A percentile compares a stretch with the other conserved stretches of the same genome.
Evolutionary conservation across 2,329 filamentous ascomycete genomes (phyloP).

Genomic region (Rutstroemia sp.): DNA sequence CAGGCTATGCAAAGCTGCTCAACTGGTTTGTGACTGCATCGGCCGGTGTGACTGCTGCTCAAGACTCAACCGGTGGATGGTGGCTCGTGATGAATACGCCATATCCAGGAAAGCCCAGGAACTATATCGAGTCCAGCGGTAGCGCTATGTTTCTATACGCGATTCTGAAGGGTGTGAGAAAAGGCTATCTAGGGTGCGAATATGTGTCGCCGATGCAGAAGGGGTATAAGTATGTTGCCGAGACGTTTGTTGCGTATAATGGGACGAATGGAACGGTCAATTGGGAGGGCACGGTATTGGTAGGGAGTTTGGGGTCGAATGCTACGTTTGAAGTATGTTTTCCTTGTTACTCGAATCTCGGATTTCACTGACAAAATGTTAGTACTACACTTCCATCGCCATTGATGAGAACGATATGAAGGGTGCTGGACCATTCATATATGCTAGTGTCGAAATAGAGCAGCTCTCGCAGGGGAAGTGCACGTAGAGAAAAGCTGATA

Average conservation of each 20-base stretch:
- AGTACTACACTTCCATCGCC: constrained; percentile 21
- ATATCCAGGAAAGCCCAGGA: constrained; percentile 1
- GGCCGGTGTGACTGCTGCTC: background rate
- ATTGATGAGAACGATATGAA: constrained; percentile 20
- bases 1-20: background rate
- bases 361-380: background rate
- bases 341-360: background rate
- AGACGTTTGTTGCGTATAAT: constrained; percentile 15
- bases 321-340: constrained; percentile 19
- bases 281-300: constrained; percentile 21
- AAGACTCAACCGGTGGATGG: constrained; percentile 1
- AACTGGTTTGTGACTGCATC: background rate
- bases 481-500: background rate
- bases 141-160: constrained; percentile 3
- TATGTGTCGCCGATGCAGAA: constrained; percentile 15
- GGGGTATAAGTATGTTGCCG: constrained; percentile 17
- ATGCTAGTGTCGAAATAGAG: constrained; percentile 20
- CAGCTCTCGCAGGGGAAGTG: background rate
- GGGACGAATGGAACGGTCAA: constrained; percentile 14
- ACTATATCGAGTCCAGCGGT: constrained; percentile 4
- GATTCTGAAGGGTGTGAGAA: constrained; percentile 1
- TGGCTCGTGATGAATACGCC: constrained; percentile 6
- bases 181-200: constrained; percentile 2
- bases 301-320: constrained; percentile 18
- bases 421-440: constrained; percentile 21